Percentiles rank a stretch among this genome's conserved stretches.
phyloP scores from a whole-genome alignment of 2,329 filamentous ascomycete species.

The Huntiella decipiens region DNA sequence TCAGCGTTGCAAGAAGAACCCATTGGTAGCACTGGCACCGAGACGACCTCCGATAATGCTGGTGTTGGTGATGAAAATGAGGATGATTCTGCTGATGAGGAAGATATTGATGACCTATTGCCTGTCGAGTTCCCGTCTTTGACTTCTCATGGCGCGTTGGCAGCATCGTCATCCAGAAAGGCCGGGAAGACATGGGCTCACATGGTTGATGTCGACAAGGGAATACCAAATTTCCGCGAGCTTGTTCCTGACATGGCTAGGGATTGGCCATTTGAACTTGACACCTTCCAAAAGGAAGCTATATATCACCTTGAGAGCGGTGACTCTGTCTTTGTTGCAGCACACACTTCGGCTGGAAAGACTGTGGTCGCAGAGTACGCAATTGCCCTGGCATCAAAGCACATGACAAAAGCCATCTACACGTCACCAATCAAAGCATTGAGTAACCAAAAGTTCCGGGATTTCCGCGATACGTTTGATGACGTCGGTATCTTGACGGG shows the following conservation, averaged over 20 bases:
- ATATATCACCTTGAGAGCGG: slow-evolving; percentile 93
- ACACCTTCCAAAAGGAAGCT: slow-evolving; percentile 96
- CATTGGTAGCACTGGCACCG: slow-evolving; percentile 6
- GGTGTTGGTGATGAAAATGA: slow-evolving; percentile 10
- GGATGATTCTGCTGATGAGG: slow-evolving; percentile 24
- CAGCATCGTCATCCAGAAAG: slow-evolving; percentile 51
- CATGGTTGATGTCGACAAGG: slow-evolving; percentile 88
- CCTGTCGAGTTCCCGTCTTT: slow-evolving; percentile 87
- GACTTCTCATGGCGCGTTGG: slow-evolving; percentile 62
- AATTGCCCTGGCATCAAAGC: slow-evolving; percentile 86
- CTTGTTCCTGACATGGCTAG: slow-evolving; percentile 91
- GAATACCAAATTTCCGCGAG: slow-evolving; percentile 85
- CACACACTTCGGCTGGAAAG: slow-evolving; percentile 93
- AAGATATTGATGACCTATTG: slow-evolving; percentile 66
- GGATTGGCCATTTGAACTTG: slow-evolving; percentile 91
- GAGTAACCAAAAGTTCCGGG: slow-evolving; percentile 96
- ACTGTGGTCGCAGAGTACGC: slow-evolving; percentile 97
- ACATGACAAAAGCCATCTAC: slow-evolving; percentile 99
- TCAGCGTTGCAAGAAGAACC: slow-evolving; percentile 31
- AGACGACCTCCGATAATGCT: neutral
- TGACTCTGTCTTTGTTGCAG: slow-evolving; percentile 93
- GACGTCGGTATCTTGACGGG: slow-evolving; percentile 95
- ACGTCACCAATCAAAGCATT: slow-evolving; percentile 96
- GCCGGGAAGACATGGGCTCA: slow-evolving; percentile 86
- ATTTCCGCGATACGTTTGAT: slow-evolving; percentile 77